A percentile compares a stretch with the other conserved stretches of the same genome.
These are phyloP conservation scores for Lecanicillium sp. DNA, from an alignment of 2,329 filamentous ascomycete species.

Conservation along the genomic window DNA sequence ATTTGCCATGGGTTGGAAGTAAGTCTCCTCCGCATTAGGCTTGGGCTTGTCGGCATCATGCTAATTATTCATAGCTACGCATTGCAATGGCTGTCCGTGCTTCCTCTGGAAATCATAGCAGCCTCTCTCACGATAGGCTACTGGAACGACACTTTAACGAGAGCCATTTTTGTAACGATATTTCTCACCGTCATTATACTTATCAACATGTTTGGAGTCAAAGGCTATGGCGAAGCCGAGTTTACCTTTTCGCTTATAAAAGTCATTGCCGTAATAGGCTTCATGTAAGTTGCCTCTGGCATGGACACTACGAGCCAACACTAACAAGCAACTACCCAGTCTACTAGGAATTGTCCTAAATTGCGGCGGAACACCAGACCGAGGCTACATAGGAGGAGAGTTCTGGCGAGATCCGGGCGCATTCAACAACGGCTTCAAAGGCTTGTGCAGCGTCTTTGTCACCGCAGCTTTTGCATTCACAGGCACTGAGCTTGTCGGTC, in stretches of 20 bases:
- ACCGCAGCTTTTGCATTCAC: slow-evolving; percentile 70
- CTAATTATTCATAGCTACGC: slow-evolving; percentile 62
- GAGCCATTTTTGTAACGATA: slow-evolving; percentile 72
- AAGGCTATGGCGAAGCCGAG: slow-evolving; percentile 83
- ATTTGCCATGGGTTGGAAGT: slow-evolving; percentile 94
- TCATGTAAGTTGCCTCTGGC: slow-evolving; percentile 59
- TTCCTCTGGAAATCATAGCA: slow-evolving; percentile 81
- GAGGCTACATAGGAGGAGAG: slow-evolving; percentile 70
- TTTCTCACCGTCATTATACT: slow-evolving; percentile 68
- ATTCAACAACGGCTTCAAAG: slow-evolving; percentile 76
- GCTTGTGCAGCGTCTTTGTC: slow-evolving; percentile 70
- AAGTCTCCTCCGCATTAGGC: slow-evolving; percentile 22
- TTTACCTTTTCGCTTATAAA: slow-evolving; percentile 85
- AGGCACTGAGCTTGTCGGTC: slow-evolving; percentile 67
- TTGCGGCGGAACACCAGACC: slow-evolving; percentile 65
- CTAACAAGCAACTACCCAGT: slow-evolving; percentile 30
- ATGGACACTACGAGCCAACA: no score
- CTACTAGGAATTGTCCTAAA: slow-evolving; percentile 82
- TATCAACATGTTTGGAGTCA: slow-evolving; percentile 85
- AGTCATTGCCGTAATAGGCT: slow-evolving; percentile 76
- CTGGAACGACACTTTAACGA: slow-evolving; percentile 59
- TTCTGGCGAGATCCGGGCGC: slow-evolving; percentile 78
- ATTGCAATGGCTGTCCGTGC: slow-evolving; percentile 75
- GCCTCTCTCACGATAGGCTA: slow-evolving; percentile 78
- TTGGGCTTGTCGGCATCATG: no score